Conservation (phyloP, 2,329 filamentous ascomycete species). For the Neodidymelliopsis sp. region DNA sequence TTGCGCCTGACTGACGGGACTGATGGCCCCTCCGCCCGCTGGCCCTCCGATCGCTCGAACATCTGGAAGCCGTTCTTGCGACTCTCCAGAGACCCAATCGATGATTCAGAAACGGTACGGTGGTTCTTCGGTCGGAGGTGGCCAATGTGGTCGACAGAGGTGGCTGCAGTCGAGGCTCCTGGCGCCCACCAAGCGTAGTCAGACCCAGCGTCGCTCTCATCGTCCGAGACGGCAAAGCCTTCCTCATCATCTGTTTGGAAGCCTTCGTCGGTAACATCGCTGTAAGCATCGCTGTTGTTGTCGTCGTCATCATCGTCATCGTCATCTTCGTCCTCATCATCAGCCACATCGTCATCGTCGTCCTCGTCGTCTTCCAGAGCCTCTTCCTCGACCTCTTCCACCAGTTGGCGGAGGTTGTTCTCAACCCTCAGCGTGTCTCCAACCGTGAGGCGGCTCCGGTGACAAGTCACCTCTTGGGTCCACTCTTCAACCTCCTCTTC, state of each 20-base stretch:
- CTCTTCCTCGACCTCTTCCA: slow-evolving; percentile 90
- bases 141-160: slow-evolving; percentile 58
- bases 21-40: slow-evolving; percentile 11
- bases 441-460: slow-evolving; percentile 79
- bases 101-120: slow-evolving; percentile 61
- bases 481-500: slow-evolving; percentile 89
- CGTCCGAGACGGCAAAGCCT: slow-evolving; percentile 74
- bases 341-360: slow-evolving; percentile 61
- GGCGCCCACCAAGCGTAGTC: slow-evolving; percentile 72
- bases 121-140: slow-evolving; percentile 56
- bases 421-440: slow-evolving; percentile 91
- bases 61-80: slow-evolving; percentile 39
- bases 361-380: slow-evolving; percentile 69
- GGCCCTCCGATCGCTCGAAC: slow-evolving; percentile 31
- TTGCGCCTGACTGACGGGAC: slow-evolving; percentile 43
- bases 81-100: slow-evolving; percentile 60
- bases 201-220: slow-evolving; percentile 69
- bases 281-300: slow-evolving; percentile 48
- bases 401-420: slow-evolving; percentile 83
- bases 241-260: slow-evolving; percentile 83
- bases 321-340: slow-evolving; percentile 46
- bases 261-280: slow-evolving; percentile 64
- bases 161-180: slow-evolving; percentile 59
- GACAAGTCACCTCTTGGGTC: slow-evolving; percentile 74
- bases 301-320: slow-evolving; percentile 59